These are phyloP conservation scores for Aristolochia californica DNA, from an alignment of 164 flowering plant genomes.

Conservation along the genomic window DNA sequence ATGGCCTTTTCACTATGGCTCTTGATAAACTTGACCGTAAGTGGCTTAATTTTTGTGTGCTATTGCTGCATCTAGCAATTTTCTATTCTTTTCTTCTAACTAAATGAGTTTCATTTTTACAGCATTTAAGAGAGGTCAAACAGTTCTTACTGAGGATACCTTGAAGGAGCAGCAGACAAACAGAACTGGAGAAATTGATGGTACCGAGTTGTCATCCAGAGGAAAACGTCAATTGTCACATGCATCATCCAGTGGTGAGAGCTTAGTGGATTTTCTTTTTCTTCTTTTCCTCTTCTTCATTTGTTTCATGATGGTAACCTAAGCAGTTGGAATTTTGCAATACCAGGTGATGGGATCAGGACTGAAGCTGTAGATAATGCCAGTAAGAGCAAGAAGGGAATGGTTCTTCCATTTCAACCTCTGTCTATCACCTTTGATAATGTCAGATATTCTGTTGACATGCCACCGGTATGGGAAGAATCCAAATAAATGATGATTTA, in stretches of 20 bases:
- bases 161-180: conserved; percentile 11
- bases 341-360: conserved; percentile 1
- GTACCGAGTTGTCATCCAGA: conserved; percentile 7
- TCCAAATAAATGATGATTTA: neutral
- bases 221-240: neutral
- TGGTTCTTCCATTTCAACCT: conserved; percentile 53
- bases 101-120: neutral
- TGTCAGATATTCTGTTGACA: conserved; percentile 39
- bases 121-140: conserved; percentile 8
- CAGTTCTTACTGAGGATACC: conserved; percentile 11
- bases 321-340: neutral
- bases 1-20: conserved; percentile 9
- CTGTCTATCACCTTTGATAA: conserved; percentile 38
- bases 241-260: conserved; percentile 5
- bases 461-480: conserved; percentile 35
- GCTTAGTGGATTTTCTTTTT: no score
- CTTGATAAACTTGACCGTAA: conserved; percentile 17
- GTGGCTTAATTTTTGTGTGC: neutral
- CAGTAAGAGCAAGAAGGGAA: conserved; percentile 22
- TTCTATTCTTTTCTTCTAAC: neutral
- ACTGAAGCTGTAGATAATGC: conserved; percentile 10
- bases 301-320: neutral
- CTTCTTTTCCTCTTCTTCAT: neutral
- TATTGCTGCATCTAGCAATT: neutral
- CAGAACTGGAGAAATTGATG: conserved; percentile 8